A percentile compares a stretch with the other conserved stretches of the same genome.
phyloP scores from a whole-genome alignment of 1,284 basidiomycete species.

The Golubevia sp. region DNA sequence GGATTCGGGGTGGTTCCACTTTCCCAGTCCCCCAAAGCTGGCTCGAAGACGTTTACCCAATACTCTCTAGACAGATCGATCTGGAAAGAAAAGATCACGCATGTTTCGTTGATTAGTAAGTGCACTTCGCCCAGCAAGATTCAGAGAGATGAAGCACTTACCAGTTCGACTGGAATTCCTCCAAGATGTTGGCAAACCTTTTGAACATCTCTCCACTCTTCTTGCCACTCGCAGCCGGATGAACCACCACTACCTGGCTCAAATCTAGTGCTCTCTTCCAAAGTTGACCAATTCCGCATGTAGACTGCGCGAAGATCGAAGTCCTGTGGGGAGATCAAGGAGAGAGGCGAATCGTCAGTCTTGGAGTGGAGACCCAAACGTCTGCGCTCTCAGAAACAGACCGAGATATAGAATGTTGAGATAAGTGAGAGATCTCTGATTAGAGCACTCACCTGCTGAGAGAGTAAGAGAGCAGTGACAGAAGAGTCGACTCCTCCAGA shows the following conservation, averaged over 20 bases:
- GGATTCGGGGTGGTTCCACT: conserved; percentile 76
- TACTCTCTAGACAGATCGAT: conserved; percentile 63
- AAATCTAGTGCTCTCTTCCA: conserved; percentile 68
- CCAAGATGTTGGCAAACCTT: conserved; percentile 73
- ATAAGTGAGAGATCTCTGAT: conserved; percentile 1
- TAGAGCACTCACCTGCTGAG: conserved; percentile 6
- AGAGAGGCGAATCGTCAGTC: too few relatives aligned
- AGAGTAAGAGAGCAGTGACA: conserved; percentile 41
- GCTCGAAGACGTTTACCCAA: conserved; percentile 52
- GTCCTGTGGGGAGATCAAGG: background rate
- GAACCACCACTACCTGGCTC: conserved; percentile 56
- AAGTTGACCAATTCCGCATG: conserved; percentile 84
- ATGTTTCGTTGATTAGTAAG: background rate
- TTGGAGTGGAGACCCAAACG: too few relatives aligned
- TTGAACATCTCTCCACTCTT: conserved; percentile 89
- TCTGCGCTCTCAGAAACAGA: too few relatives aligned
- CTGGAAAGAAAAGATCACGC: conserved; percentile 60
- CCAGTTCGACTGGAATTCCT: conserved; percentile 66
- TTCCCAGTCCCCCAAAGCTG: conserved; percentile 42
- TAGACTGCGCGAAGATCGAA: conserved; percentile 81
- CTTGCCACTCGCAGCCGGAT: conserved; percentile 87
- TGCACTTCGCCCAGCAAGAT: background rate
- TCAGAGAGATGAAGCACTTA: background rate
- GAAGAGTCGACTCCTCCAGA: conserved; percentile 94
- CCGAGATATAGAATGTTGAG: too few relatives aligned